Conservation (phyloP, 2,329 filamentous ascomycete genomes). For the Cercospora sp. region DNA sequence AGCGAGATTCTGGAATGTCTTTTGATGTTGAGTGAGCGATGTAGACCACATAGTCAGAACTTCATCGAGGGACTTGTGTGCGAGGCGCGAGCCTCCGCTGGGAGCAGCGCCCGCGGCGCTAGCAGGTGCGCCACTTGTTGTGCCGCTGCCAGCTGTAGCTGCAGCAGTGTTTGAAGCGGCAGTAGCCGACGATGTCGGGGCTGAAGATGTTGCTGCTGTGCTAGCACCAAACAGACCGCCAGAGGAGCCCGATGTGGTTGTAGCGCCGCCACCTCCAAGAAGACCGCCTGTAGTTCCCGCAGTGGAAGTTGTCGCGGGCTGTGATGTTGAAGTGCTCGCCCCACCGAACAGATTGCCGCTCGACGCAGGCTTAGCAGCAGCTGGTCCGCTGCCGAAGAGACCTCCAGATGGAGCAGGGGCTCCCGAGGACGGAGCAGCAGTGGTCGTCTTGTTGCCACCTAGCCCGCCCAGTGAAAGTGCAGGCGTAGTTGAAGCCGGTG, state of each 20-base stretch:
- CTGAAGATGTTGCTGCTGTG: constrained; percentile 5
- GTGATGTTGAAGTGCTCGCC: constrained; percentile 7
- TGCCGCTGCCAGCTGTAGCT: not conserved
- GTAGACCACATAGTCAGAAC: constrained; percentile 97
- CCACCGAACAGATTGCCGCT: constrained; percentile 8
- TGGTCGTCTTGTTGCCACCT: constrained; percentile 4
- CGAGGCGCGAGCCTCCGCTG: constrained; percentile 77
- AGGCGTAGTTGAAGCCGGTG: constrained; percentile 6
- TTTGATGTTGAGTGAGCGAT: constrained; percentile 92
- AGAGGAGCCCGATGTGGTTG: constrained; percentile 6
- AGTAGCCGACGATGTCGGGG: not conserved
- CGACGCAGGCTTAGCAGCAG: constrained; percentile 5
- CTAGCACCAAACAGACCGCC: constrained; percentile 17
- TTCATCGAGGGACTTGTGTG: constrained; percentile 99
- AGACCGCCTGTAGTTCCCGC: constrained; percentile 2
- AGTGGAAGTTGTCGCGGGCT: constrained; percentile 6
- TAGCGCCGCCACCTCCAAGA: not conserved
- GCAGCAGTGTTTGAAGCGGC: not conserved
- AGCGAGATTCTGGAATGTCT: constrained; percentile 91
- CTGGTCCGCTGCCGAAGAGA: constrained; percentile 6
- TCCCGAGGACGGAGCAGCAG: not conserved
- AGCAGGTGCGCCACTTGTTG: constrained; percentile 5
- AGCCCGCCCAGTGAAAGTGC: constrained; percentile 3
- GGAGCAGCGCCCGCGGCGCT: constrained; percentile 74
- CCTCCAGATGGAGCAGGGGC: constrained; percentile 2